Conservation (phyloP, 768 basidiomycete species). For the Termitomyces sp. region DNA sequence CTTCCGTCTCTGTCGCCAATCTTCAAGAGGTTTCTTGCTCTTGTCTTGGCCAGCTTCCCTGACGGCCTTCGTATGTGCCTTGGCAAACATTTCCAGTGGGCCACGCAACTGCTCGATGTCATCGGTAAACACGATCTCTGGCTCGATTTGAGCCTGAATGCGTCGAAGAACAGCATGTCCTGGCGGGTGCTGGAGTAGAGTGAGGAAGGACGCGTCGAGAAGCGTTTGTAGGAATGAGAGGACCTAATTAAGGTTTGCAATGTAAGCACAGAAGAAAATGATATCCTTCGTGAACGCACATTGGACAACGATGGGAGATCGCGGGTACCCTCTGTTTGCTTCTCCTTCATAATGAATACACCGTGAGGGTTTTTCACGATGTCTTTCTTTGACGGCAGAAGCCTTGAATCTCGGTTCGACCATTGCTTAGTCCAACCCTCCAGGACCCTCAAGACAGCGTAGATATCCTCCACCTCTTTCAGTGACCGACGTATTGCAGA, state of each 20-base stretch:
- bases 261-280: slow-evolving; percentile 3
- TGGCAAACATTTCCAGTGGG: slow-evolving; percentile 60
- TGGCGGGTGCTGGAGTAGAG: slow-evolving; percentile 62
- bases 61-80: slow-evolving; percentile 47
- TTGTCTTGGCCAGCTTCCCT: slow-evolving; percentile 40
- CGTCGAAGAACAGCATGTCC: slow-evolving; percentile 52
- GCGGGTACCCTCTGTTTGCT: slow-evolving; percentile 21
- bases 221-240: slow-evolving; percentile 60
- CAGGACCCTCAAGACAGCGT: slow-evolving; percentile 43
- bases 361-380: slow-evolving; percentile 41
- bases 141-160: slow-evolving; percentile 50
- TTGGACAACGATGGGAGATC: slow-evolving; percentile 43
- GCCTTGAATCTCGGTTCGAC: slow-evolving; percentile 31
- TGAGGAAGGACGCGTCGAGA: slow-evolving; percentile 71
- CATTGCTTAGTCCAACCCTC: slow-evolving; percentile 48
- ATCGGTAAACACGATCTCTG: slow-evolving; percentile 52
- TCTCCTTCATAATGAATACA: slow-evolving; percentile 31
- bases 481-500: slow-evolving; percentile 51
- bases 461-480: slow-evolving; percentile 47
- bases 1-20: slow-evolving; percentile 56
- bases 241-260: slow-evolving; percentile 35
- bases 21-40: slow-evolving; percentile 33
- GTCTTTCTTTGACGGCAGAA: slow-evolving; percentile 40
- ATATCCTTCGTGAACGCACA: slow-evolving; percentile 23
- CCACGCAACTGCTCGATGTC: slow-evolving; percentile 57